Base-by-base conservation (phyloP, 768 basidiomycete species). In the Kwoniella dejecticola region DNA sequence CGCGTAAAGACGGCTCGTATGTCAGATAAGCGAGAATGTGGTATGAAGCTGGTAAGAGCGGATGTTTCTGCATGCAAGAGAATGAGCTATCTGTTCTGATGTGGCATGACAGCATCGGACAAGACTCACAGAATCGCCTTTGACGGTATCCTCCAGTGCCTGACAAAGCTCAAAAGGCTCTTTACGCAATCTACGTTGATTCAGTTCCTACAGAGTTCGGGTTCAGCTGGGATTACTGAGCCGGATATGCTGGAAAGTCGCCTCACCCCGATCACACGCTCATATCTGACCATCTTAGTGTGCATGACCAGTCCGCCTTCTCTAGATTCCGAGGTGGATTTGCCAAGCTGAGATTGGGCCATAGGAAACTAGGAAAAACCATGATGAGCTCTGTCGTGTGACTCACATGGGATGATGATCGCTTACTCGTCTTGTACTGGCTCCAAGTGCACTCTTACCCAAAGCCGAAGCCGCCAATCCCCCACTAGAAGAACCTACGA, bases 231-330 rank as follows among this genome's bases (percentile, higher is more conserved):
- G n/a, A 26, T 24, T 38, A 26, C 38, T 19, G 29, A 15, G 27
- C 4, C 83, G 86, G 17, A 85, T 88, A 2, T 15, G 24, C 12
- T n/a, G 36, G 4, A 23, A 41, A 46, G 2, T n/a, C 82, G 79
- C 80, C 96, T 93, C 52, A 97, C 81, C 23, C 90, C 82, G 42
- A 97, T 82, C 30, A 89, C 87, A 48, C 86, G 85, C 81, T 94
- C 90, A 77, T 97, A 99, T 12, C 86, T 87, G 89, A 97, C 91
- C 93, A 97, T 74, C 71, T 72, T 73, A 56, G 63, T 73, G 61
- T 71, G 77, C 74, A 75, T 75, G 30, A 72, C 74, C 55, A 75
- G 33, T 6, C 67, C 68, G 3, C 73, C 68, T 50, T 75, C 73
- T 36, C 57, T 60, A 1, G 63, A 57, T 27, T 70, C 70, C 1